Conservation (phyloP, 768 basidiomycete genomes). For the Lactifluus echinatus region DNA sequence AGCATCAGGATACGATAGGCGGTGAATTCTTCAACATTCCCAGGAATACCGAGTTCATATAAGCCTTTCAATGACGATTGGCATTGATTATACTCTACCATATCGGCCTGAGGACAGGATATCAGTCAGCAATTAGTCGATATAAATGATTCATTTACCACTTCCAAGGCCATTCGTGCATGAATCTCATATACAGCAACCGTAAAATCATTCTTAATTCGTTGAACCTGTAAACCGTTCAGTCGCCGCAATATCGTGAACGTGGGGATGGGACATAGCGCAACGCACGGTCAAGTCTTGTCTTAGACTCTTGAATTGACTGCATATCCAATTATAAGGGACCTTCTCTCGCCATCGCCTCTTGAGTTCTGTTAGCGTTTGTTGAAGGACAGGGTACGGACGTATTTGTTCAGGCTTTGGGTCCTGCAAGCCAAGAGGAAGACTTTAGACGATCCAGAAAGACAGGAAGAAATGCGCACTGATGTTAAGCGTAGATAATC, state of each 20-base stretch:
- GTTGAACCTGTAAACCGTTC: conserved; percentile 65
- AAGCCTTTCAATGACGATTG: conserved; percentile 83
- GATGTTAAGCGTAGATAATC: conserved; percentile 91
- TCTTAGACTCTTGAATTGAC: conserved; percentile 94
- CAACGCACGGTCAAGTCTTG: conserved; percentile 91
- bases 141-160: conserved; percentile 35
- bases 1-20: conserved; percentile 97
- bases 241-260: not conserved
- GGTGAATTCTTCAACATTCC: conserved; percentile 91
- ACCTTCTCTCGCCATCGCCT: conserved; percentile 74
- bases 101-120: conserved; percentile 58
- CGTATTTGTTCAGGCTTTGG: conserved; percentile 92
- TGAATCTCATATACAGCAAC: conserved; percentile 98
- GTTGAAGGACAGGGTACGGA: conserved; percentile 73
- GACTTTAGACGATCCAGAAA: not conserved
- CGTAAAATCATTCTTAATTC: conserved; percentile 97
- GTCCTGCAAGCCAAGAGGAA: conserved; percentile 48
- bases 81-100: conserved; percentile 99
- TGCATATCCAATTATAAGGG: conserved; percentile 88
- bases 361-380: conserved; percentile 82
- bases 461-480: conserved; percentile 36
- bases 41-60: conserved; percentile 89
- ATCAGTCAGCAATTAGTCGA: not conserved
- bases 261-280: conserved; percentile 5
- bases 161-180: conserved; percentile 92